Evolutionary conservation across 495 filamentous ascomycete genomes (phyloP).

Genomic region (Talaromyces ruber): DNA sequence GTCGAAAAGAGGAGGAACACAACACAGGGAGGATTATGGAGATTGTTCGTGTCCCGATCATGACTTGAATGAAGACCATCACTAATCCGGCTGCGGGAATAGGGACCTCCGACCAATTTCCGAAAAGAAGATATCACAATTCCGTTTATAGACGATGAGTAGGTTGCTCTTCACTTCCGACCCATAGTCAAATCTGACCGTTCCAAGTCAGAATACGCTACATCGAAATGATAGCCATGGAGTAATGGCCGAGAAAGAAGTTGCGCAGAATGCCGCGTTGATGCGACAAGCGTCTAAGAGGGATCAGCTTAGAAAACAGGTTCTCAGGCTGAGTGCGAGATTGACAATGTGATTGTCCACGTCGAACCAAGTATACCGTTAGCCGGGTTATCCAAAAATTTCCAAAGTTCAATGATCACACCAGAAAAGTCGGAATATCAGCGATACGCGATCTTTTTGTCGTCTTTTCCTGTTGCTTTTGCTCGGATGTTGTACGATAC

Average conservation of each 20-base stretch:
- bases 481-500: conserved; percentile 3
- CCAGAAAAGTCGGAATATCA: conserved; percentile 39
- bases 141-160: conserved; percentile 37
- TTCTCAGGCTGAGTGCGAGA: conserved; percentile 26
- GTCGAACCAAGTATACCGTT: neutral
- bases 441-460: conserved; percentile 27
- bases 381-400: neutral
- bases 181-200: conserved; percentile 21
- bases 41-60: conserved; percentile 23
- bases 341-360: conserved; percentile 1
- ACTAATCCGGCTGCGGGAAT: neutral
- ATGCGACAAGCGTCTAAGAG: conserved; percentile 20
- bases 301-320: conserved; percentile 24
- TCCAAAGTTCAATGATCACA: conserved; percentile 17
- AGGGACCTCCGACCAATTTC: conserved; percentile 39
- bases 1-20: conserved; percentile 10
- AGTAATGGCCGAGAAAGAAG: conserved; percentile 23
- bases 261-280: conserved; percentile 16
- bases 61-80: neutral
- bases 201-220: conserved; percentile 24
- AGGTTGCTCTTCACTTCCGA: conserved; percentile 16
- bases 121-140: conserved; percentile 35
- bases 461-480: conserved; percentile 14
- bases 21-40: conserved; percentile 19
- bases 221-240: conserved; percentile 27